Base-by-base conservation (phyloP, 129 eudicot species). In the Calendula officinalis region DNA sequence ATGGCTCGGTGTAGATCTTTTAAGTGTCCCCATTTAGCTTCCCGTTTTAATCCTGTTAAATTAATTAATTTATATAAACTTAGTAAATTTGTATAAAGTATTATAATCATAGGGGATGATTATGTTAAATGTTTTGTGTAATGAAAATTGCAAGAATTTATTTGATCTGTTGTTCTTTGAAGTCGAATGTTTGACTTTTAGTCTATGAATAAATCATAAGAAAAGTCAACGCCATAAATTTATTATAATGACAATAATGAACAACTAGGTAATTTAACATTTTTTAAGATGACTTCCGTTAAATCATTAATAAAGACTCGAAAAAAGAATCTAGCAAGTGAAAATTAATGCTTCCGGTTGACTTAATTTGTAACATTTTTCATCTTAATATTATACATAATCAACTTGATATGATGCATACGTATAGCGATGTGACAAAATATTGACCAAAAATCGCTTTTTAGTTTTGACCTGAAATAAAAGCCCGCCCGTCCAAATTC, bases 11-110 rank as follows among this genome's bases (percentile, higher is more conserved):
- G 98, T 57, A 91, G 67, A 60, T 84, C 77, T 74, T 71, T 87
- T 62, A 91, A 65, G 68, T 91, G 98, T 8, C 88, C 82, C 69
- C 77, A 91, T 68, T 91, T 91, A 11, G 94, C 96, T 78, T 91
- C 78, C 3, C 61, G 78, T 66, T 74, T 74, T 57, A 74, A 62
- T 74, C 78, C 78, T 74, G 16, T 32, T 4, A 10, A 32, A 40
- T 27, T 49, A 39, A 36, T 13, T 61, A 39, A 16, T 9, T 4
- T 73, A 37, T 74, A 37, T 43, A 50, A 39, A 56, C 46, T 57
- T 56, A 58, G 78, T 48, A 74, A 66, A n/a, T 14, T 11, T 6
- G 16, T 46, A 35, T 1, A 38, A 39, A 64, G 4, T 22, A 22
- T 61, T 49, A 35, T 34, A 45, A 48, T 57, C 39, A 55, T 13